Evolutionary conservation across 192 early-diverging fungal genomes (phyloP).

Genomic region (Dissophora globulifera): DNA sequence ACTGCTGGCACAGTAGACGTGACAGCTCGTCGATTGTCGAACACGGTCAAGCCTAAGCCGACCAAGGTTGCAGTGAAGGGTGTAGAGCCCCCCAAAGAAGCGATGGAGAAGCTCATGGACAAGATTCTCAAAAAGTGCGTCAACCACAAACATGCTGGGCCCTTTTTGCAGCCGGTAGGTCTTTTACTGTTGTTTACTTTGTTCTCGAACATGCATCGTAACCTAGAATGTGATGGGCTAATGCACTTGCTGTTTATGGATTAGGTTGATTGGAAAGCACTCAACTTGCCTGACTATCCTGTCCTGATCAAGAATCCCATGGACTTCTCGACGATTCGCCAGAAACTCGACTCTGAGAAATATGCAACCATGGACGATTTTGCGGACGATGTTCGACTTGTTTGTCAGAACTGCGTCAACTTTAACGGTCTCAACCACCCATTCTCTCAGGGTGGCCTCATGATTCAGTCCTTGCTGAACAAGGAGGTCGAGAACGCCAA

Average conservation of each 20-base stretch:
- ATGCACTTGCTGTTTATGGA: background rate
- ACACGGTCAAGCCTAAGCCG: slow-evolving; percentile 30
- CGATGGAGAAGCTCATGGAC: slow-evolving; percentile 33
- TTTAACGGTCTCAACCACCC: slow-evolving; percentile 67
- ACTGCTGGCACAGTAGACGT: background rate
- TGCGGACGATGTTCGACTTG: slow-evolving; percentile 67
- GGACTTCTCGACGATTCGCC: slow-evolving; percentile 74
- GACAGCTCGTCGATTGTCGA: slow-evolving; percentile 13
- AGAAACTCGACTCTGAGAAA: slow-evolving; percentile 61
- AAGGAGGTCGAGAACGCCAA: slow-evolving; percentile 49
- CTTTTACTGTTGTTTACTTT: background rate
- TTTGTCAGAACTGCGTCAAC: slow-evolving; percentile 78
- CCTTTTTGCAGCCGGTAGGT: slow-evolving; percentile 58
- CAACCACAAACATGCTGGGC: slow-evolving; percentile 46
- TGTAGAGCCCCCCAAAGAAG: slow-evolving; percentile 31
- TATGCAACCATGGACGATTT: slow-evolving; percentile 65
- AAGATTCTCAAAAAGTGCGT: slow-evolving; percentile 54
- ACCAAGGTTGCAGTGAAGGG: slow-evolving; percentile 25
- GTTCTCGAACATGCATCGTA: too few relatives aligned
- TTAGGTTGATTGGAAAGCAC: slow-evolving; percentile 57
- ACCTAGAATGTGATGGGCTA: background rate
- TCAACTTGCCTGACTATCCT: slow-evolving; percentile 60
- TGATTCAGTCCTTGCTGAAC: slow-evolving; percentile 34
- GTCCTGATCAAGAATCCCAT: slow-evolving; percentile 72
- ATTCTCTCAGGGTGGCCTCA: slow-evolving; percentile 41